Base-by-base conservation (phyloP, 2,329 filamentous ascomycete species). In the Triangularia setosa region DNA sequence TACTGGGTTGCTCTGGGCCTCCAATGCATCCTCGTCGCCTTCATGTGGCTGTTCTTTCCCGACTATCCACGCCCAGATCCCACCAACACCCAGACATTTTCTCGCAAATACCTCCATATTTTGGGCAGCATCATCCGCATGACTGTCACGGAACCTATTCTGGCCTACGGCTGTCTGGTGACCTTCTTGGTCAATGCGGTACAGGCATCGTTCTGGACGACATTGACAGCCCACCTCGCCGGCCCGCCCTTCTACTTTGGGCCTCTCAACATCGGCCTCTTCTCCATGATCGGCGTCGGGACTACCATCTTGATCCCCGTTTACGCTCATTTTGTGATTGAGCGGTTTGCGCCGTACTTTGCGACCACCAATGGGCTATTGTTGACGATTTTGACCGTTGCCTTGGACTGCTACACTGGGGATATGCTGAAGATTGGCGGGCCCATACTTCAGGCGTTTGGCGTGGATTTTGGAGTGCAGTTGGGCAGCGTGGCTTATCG, bases 11-110 rank as follows among this genome's bases (percentile, higher is more conserved):
- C 88, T 0, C 84, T 92, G 11, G 90, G 82, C 0, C 77, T 91
- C 0, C 90, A 93, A 75, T 88, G 86, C 71, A 71, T 85, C 4
- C 86, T 93, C 69, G 83, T 89, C 67, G 67, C 80, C 21, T 75
- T 88, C 0, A 82, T 93, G 8, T 92, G 84, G 79, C 73, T 86
- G 57, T 90, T 87, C 75, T 89, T 93, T 87, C 90, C 90, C 0
- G 89, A 93, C 74, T 93, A 93, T 68, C 91, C 90, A 0, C 81
- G 84, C 0, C 87, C 87, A 1, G 92, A 92, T 72, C 86, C 84
- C 0, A 85, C 4, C n/a, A 28, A 55, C 12, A 24, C 21, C 12
- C 52, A 55, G n/a, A 55, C 52, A 2, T 25, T 84, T 84, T 16
- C 27, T 16, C 24, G 16, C 9, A 61, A 55, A 62, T 93, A 93